Conservation (phyloP, 2,329 filamentous ascomycete species). For the Orbilia blumenaviensis region DNA sequence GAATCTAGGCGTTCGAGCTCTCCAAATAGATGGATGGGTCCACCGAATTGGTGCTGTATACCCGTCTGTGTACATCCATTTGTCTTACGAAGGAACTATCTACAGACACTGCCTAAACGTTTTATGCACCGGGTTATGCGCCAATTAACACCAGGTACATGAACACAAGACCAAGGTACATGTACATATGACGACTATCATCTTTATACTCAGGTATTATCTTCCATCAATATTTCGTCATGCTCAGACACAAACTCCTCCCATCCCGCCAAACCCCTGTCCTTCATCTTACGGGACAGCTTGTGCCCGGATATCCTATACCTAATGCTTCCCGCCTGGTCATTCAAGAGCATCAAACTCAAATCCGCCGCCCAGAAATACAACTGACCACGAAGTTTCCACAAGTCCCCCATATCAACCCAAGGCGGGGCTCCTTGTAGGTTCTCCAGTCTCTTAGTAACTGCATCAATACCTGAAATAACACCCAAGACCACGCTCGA, state of each 20-base stretch:
- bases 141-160: neutral
- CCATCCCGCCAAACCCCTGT: slow-evolving; percentile 27
- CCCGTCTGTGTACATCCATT: no score
- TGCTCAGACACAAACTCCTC: slow-evolving; percentile 32
- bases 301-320: slow-evolving; percentile 33
- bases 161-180: neutral
- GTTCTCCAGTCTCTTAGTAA: slow-evolving; percentile 54
- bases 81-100: no score
- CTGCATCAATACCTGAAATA: slow-evolving; percentile 40
- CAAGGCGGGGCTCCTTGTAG: slow-evolving; percentile 56
- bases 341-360: slow-evolving; percentile 37
- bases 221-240: slow-evolving; percentile 11
- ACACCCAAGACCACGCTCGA: slow-evolving; percentile 12
- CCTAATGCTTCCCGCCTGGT: slow-evolving; percentile 6
- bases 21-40: no score
- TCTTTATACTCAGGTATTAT: slow-evolving; percentile 2
- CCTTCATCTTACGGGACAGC: slow-evolving; percentile 45
- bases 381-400: slow-evolving; percentile 56
- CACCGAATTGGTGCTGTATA: no score
- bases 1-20: no score
- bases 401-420: slow-evolving; percentile 55
- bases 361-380: slow-evolving; percentile 56
- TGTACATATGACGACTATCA: neutral
- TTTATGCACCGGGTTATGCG: neutral
- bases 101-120: no score